A percentile compares a stretch with the other conserved stretches of the same genome.
phyloP scores from a whole-genome alignment of 257 asterid species.

The Solanum lycopersicoides region DNA sequence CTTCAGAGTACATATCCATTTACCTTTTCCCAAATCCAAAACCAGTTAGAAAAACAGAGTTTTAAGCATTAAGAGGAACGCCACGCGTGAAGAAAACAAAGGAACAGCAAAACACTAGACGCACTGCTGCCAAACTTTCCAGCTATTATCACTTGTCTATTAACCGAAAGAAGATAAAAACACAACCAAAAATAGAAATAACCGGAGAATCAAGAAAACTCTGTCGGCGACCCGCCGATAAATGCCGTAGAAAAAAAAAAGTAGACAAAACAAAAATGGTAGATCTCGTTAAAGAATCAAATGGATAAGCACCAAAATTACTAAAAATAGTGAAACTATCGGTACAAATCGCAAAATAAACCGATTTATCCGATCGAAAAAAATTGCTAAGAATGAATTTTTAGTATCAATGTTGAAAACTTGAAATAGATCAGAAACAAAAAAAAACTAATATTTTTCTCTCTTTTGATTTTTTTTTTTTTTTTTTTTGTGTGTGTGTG shows the following conservation, averaged over 20 bases:
- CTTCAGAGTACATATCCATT: not conserved
- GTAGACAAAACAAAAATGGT: not conserved
- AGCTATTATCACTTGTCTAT: not conserved
- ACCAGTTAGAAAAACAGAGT: not conserved
- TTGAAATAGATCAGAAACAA: not conserved
- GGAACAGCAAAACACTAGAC: not conserved
- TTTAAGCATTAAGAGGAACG: not conserved
- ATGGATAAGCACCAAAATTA: not conserved
- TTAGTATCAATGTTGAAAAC: not conserved
- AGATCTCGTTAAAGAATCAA: constrained; percentile 16
- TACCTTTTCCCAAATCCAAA: not conserved
- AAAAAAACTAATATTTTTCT: not conserved
- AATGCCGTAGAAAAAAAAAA: not conserved
- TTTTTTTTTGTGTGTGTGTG: not conserved
- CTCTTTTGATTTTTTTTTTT: constrained; percentile 7
- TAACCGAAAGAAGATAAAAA: not conserved
- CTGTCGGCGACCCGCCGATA: not conserved
- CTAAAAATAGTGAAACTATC: not conserved
- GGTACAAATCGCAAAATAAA: not conserved
- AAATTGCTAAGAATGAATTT: not conserved
- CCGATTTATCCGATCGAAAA: not conserved
- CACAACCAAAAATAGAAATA: not conserved
- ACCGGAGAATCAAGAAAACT: not conserved
- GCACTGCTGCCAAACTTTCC: not conserved
- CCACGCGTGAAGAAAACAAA: constrained; percentile 2